A percentile compares a stretch with the other conserved stretches of the same genome.
Conservation (phyloP, 1,139 yeast genomes). For the Magnusiomyces suaveolens region DNA sequence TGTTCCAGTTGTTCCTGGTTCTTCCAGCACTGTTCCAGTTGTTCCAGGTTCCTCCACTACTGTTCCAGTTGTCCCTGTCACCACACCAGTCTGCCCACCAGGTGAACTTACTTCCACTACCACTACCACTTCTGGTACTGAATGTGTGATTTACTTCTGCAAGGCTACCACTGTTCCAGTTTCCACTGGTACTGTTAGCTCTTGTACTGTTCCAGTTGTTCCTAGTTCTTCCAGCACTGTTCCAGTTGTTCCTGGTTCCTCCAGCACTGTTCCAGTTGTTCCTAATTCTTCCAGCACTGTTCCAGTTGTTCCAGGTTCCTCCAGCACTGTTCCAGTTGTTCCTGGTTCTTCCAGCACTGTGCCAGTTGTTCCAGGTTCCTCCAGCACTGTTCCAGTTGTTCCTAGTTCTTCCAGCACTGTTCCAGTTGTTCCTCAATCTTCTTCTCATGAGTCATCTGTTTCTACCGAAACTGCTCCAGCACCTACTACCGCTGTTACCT, state of each 20-base stretch:
- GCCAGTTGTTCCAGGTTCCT: too few relatives aligned
- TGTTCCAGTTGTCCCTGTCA: background rate
- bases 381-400: background rate
- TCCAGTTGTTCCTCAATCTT: background rate
- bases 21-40: background rate
- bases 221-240: background rate
- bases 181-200: background rate
- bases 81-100: too few relatives aligned
- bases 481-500: background rate
- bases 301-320: background rate
- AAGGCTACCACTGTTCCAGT: background rate
- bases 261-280: too few relatives aligned
- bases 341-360: too few relatives aligned
- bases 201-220: background rate
- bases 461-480: background rate
- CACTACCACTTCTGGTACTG: too few relatives aligned
- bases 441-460: background rate
- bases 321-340: background rate
- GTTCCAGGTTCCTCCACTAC: background rate
- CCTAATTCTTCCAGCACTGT: background rate
- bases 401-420: background rate
- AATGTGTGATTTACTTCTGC: too few relatives aligned
- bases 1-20: too few relatives aligned
- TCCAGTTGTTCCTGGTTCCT: too few relatives aligned
- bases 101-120: background rate